Percentiles rank a stretch among this genome's conserved stretches.
phyloP scores from a whole-genome alignment of 345 rosid genomes.

The Arabis alpina region DNA sequence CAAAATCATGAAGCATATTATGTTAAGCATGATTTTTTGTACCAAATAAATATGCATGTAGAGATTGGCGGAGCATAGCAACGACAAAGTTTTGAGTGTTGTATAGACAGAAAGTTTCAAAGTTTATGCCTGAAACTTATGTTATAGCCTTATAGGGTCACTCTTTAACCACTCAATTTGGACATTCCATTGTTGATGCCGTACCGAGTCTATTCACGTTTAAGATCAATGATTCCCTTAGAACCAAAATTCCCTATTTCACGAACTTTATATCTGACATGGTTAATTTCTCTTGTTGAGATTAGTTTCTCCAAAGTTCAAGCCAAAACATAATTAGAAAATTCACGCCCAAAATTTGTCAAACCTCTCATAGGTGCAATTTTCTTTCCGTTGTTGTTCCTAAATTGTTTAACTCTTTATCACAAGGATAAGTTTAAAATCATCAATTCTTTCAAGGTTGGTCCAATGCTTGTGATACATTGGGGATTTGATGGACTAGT shows the following conservation, averaged over 20 bases:
- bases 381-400: conserved; percentile 10
- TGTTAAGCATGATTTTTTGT: background rate
- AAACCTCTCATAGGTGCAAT: conserved; percentile 43
- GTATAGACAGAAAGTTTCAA: too few relatives aligned
- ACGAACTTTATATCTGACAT: background rate
- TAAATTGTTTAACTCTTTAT: background rate
- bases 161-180: conserved; percentile 71
- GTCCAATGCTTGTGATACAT: conserved; percentile 92
- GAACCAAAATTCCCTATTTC: background rate
- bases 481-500: conserved; percentile 98
- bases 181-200: conserved; percentile 93
- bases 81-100: conserved; percentile 39
- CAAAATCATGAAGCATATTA: background rate
- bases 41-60: too few relatives aligned
- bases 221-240: conserved; percentile 61
- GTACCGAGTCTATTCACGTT: conserved; percentile 88
- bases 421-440: background rate
- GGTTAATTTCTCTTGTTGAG: conserved; percentile 37
- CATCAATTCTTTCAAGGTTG: conserved; percentile 56
- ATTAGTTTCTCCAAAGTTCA: conserved; percentile 81
- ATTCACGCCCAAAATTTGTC: conserved; percentile 47
- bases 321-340: conserved; percentile 65
- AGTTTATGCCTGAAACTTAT: too few relatives aligned
- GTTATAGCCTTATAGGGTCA: conserved; percentile 67
- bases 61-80: conserved; percentile 38